A percentile compares a stretch with the other conserved stretches of the same genome.
Conservation (phyloP, 164 flowering plant genomes). For the Cinnamomum micranthum region DNA sequence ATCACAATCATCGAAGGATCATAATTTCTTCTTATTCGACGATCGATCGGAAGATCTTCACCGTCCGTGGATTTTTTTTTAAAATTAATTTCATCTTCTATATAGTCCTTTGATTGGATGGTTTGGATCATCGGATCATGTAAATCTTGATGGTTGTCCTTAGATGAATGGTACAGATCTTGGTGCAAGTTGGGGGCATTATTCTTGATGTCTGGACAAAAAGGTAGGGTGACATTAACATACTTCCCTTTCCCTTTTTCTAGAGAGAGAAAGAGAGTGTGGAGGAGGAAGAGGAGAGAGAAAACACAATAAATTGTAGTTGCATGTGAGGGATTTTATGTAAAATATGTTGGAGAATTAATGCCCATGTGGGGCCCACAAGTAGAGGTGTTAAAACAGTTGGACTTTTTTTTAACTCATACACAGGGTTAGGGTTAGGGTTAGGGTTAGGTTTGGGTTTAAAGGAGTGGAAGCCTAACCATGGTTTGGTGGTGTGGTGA, state of each 20-base stretch:
- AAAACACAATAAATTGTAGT: background rate
- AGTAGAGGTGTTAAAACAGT: background rate
- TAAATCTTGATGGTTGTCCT: background rate
- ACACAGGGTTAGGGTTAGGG: background rate
- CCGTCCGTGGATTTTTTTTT: background rate
- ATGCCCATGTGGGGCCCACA: slow-evolving; percentile 11
- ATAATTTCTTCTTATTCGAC: background rate
- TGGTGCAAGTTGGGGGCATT: background rate
- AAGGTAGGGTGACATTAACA: background rate
- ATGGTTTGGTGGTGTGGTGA: background rate
- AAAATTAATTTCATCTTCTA: background rate
- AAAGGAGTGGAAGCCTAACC: background rate
- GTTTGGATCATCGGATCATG: background rate
- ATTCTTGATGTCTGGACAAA: background rate
- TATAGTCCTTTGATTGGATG: background rate
- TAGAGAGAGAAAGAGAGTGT: background rate
- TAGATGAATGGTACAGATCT: background rate
- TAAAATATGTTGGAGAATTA: background rate
- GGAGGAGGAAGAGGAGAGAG: background rate
- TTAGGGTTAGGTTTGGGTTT: too few species aligned
- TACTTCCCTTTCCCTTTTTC: background rate
- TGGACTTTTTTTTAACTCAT: background rate
- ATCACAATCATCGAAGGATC: background rate
- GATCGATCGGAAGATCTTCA: background rate
- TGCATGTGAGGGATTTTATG: background rate